phyloP scores from a whole-genome alignment of 2,329 filamentous ascomycete species.

The Atkinsonella texensis region DNA sequence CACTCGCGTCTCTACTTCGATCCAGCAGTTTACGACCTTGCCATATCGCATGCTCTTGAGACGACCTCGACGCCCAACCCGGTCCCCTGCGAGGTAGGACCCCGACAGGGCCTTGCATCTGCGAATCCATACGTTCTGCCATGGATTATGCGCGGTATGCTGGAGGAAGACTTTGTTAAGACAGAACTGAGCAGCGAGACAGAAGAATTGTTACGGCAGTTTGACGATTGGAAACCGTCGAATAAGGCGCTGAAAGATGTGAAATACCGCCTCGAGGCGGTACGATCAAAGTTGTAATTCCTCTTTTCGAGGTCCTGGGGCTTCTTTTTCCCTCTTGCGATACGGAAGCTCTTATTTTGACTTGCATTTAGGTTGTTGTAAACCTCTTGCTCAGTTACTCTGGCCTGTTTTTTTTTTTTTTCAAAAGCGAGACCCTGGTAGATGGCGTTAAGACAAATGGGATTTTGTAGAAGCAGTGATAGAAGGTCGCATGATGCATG shows the following conservation, averaged over 20 bases:
- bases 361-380: too few relatives aligned
- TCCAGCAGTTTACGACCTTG: conserved; percentile 68
- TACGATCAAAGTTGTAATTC: conserved; percentile 63
- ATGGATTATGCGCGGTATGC: conserved; percentile 86
- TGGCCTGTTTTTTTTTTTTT: too few relatives aligned
- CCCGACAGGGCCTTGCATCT: conserved; percentile 26
- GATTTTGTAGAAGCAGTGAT: too few relatives aligned
- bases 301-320: too few relatives aligned
- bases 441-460: too few relatives aligned
- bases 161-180: conserved; percentile 87
- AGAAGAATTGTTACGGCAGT: conserved; percentile 66
- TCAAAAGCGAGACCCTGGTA: too few relatives aligned
- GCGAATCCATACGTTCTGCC: conserved; percentile 84
- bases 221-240: conserved; percentile 84
- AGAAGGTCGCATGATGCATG: too few relatives aligned
- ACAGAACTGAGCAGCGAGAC: conserved; percentile 69
- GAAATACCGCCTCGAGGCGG: conserved; percentile 84
- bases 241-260: conserved; percentile 93
- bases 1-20: conserved; percentile 93
- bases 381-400: too few relatives aligned
- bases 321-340: background rate
- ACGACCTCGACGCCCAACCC: conserved; percentile 43
- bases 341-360: too few relatives aligned
- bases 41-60: conserved; percentile 61
- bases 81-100: conserved; percentile 18